Evolutionary conservation across 805 yeast genomes (phyloP).

Genomic region (Kodamaea kaohsiungensis): DNA sequence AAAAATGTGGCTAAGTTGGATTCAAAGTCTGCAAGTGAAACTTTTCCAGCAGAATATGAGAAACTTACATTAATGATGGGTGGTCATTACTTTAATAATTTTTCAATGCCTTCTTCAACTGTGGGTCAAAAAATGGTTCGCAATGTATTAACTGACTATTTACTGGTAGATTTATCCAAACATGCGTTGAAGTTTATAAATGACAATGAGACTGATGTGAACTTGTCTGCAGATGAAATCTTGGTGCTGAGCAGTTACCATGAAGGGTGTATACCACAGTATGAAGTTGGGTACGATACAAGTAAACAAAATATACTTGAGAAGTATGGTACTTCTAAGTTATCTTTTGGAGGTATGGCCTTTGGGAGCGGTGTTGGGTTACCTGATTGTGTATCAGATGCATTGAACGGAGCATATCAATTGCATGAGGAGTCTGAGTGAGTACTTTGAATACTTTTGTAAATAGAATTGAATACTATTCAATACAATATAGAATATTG

Average conservation of each 20-base stretch:
- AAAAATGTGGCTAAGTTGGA: slow-evolving; percentile 34
- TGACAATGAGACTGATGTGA: slow-evolving; percentile 8
- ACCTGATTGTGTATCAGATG: slow-evolving; percentile 77
- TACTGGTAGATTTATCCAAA: slow-evolving; percentile 23
- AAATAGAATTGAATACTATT: no score
- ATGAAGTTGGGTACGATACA: slow-evolving; percentile 64
- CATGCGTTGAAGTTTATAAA: slow-evolving; percentile 1
- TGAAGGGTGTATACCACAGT: slow-evolving; percentile 74
- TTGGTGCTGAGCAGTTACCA: slow-evolving; percentile 36
- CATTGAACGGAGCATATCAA: slow-evolving; percentile 54
- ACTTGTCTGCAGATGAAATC: slow-evolving; percentile 24
- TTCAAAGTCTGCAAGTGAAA: neutral
- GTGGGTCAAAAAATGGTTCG: slow-evolving; percentile 28
- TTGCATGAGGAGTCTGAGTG: neutral
- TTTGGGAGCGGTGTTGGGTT: slow-evolving; percentile 80
- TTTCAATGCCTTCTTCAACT: slow-evolving; percentile 31
- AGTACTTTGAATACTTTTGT: no score
- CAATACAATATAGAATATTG: no score
- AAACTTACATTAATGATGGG: slow-evolving; percentile 91
- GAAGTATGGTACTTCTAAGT: slow-evolving; percentile 35
- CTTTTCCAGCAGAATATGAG: slow-evolving; percentile 34
- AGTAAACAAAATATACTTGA: slow-evolving; percentile 33
- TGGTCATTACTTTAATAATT: slow-evolving; percentile 55
- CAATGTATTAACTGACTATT: slow-evolving; percentile 24
- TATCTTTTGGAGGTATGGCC: slow-evolving; percentile 78